Evolutionary conservation across 2,329 filamentous ascomycete species (phyloP), one percentile per base, ranked within the genome.

Genomic region (Trichophyton mentagrophytes): DNA sequence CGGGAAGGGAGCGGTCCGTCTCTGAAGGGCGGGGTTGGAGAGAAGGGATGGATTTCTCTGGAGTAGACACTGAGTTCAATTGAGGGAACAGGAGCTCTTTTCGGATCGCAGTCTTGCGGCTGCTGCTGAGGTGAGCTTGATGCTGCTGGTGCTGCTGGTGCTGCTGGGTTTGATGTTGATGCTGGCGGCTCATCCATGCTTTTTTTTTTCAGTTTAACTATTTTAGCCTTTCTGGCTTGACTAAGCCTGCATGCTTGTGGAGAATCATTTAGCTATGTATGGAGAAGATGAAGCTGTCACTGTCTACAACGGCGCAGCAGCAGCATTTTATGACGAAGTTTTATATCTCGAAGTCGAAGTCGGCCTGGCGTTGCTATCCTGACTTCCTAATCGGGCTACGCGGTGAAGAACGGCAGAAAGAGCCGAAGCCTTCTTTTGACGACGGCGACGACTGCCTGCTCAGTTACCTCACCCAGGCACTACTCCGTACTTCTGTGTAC

Each of bases 201-300:
- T 27, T n/a, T 33, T n/a, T 15, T 53, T 53, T 11, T 55, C 17
- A 36, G 1, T 20, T 55, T 36, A 36, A 36, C 33, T 36, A 36
- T 44, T 44, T 44, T 17, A 17, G 40, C 6, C 40, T 44, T 44
- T 44, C 6, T 25, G 5, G 30, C 30, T 53, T 55, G 25, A 55
- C 49, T 55, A 55, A 55, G 49, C 49, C 49, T 53, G 47, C 47
- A 55, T 55, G 27, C 25, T 11, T n/a, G 49, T 55, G 49, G 49
- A 36, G 27, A 27, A 27, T 5, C 27, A 27, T 27, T 27, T 27
- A 22, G 22, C 22, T 22, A 27, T 27, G 27, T 27, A 27, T 27
- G 27, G 27, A 27, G 27, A 27, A 27, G 22, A 22, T 22, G 1
- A 27, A 5, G 27, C 27, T 5, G 27, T 27, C 27, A 5, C 27